Percentiles rank a stretch among this genome's conserved stretches.
Evolutionary conservation across 805 yeast genomes (phyloP).

Genomic region (Aciculoconidium aculeatum): DNA sequence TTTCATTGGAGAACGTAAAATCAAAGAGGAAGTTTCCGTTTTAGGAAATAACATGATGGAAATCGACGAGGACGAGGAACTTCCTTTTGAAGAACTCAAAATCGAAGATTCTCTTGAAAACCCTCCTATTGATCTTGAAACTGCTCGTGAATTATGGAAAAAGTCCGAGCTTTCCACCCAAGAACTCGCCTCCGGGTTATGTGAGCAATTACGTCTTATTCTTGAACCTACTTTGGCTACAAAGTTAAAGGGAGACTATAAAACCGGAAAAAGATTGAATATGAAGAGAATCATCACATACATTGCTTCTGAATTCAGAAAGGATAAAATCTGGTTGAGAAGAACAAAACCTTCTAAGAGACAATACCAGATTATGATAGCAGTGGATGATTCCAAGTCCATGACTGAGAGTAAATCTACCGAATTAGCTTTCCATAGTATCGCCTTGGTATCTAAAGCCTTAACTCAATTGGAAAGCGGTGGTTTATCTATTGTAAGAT

Average conservation of each 20-base stretch:
- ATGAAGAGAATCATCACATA: conserved; percentile 97
- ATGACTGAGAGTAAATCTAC: conserved; percentile 93
- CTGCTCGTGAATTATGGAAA: conserved; percentile 77
- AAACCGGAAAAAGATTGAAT: conserved; percentile 93
- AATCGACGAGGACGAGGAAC: conserved; percentile 13
- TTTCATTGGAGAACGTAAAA: conserved; percentile 42
- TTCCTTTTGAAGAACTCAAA: conserved; percentile 12
- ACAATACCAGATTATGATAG: conserved; percentile 94
- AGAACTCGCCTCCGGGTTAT: conserved; percentile 77
- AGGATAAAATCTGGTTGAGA: conserved; percentile 97
- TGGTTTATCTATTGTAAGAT: conserved; percentile 80
- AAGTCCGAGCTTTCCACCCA: conserved; percentile 78
- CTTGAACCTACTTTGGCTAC: conserved; percentile 96
- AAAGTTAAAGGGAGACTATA: conserved; percentile 89
- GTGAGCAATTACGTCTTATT: conserved; percentile 90
- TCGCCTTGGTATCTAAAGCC: conserved; percentile 90
- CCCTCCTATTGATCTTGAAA: conserved; percentile 52
- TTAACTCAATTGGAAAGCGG: conserved; percentile 93
- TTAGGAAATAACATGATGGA: conserved; percentile 15
- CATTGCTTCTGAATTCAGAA: conserved; percentile 94
- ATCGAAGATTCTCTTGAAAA: conserved; percentile 10
- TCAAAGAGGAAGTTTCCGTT: conserved; percentile 24
- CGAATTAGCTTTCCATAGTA: conserved; percentile 88
- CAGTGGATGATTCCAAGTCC: conserved; percentile 95
- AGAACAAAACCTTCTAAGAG: conserved; percentile 97